phyloP scores from a whole-genome alignment of 305 asterid species.

The Ilex paraguariensis region DNA sequence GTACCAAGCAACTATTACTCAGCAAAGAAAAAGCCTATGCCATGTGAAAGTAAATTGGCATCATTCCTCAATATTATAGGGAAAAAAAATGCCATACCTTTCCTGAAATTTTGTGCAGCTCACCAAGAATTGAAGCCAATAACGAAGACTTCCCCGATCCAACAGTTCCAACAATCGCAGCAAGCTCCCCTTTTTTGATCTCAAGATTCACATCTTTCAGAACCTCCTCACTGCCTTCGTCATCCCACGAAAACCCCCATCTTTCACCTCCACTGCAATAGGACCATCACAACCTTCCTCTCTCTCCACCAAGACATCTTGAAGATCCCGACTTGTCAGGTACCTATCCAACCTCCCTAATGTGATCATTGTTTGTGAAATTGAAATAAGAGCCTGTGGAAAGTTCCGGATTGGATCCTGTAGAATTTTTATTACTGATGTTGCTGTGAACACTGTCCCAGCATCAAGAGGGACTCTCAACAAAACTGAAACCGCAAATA shows the following conservation, averaged over 20 bases:
- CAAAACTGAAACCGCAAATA: neutral
- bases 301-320: neutral
- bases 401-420: neutral
- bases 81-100: neutral
- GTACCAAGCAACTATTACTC: too few species aligned
- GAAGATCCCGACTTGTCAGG: neutral
- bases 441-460: constrained; percentile 1
- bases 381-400: constrained; percentile 1
- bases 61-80: neutral
- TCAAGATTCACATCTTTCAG: neutral
- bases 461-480: neutral
- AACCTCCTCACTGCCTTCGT: neutral
- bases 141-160: neutral
- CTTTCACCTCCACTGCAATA: neutral
- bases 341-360: neutral
- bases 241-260: constrained; percentile 1
- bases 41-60: too few species aligned
- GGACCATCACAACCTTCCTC: neutral
- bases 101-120: constrained; percentile 1
- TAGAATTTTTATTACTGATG: neutral
- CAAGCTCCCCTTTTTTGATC: neutral
- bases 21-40: too few species aligned
- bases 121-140: constrained; percentile 2
- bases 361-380: neutral
- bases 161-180: neutral